Conservation (phyloP, 108 stramenopile species). For the Nitzschia sp. region DNA sequence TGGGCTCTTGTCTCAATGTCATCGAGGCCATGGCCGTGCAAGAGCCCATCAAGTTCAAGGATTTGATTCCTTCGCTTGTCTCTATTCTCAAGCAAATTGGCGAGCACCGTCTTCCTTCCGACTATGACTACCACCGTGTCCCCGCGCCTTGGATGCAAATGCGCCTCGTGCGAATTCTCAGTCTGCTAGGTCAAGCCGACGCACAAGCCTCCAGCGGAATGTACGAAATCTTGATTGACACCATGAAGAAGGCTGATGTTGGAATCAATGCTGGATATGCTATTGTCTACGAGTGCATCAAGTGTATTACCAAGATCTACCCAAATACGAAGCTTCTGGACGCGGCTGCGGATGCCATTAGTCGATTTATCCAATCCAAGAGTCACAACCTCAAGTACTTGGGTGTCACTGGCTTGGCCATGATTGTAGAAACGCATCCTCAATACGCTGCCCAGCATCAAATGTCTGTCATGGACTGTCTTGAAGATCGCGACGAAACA, state of each 20-base stretch:
- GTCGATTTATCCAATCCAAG: conserved; percentile 84
- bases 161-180: conserved; percentile 90
- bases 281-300: conserved; percentile 94
- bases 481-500: conserved; percentile 98
- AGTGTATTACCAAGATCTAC: conserved; percentile 94
- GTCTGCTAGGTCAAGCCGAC: conserved; percentile 88
- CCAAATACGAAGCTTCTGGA: conserved; percentile 95
- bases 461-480: conserved; percentile 98
- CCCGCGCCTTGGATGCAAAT: conserved; percentile 99
- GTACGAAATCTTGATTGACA: conserved; percentile 96
- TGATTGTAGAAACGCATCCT: conserved; percentile 94
- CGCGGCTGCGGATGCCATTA: conserved; percentile 92
- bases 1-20: conserved; percentile 91
- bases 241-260: conserved; percentile 95
- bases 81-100: conserved; percentile 96
- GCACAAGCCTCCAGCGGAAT: conserved; percentile 79
- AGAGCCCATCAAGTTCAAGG: conserved; percentile 82
- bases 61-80: conserved; percentile 91
- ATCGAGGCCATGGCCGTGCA: conserved; percentile 78
- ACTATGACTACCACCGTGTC: conserved; percentile 98
- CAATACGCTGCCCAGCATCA: conserved; percentile 97
- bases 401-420: conserved; percentile 94
- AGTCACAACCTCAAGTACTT: conserved; percentile 97
- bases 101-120: conserved; percentile 95
- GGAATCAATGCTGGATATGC: conserved; percentile 99